Conservation (phyloP, 331 rosid species). For the Rosa hybrid region DNA sequence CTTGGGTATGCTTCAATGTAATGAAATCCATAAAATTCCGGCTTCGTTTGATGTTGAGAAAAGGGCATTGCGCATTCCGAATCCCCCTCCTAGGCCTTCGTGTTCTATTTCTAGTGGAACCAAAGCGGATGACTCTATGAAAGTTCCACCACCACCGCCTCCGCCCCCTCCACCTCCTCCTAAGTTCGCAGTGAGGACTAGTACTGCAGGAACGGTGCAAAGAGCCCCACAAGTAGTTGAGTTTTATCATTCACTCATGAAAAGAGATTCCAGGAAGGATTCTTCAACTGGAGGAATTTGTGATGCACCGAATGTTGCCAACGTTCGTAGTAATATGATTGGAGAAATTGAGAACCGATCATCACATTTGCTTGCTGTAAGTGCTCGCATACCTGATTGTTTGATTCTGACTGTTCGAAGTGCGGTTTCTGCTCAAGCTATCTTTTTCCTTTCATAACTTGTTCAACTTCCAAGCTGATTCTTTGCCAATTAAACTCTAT, state of each 20-base stretch:
- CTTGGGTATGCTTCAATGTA: conserved; percentile 52
- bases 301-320: conserved; percentile 82
- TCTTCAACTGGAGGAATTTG: conserved; percentile 70
- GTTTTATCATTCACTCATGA: conserved; percentile 96
- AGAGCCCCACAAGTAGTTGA: conserved; percentile 98
- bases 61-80: conserved; percentile 83
- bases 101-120: conserved; percentile 51
- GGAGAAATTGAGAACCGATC: conserved; percentile 99
- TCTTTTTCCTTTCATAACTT: background rate
- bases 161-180: conserved; percentile 80
- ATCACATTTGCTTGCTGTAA: conserved; percentile 96
- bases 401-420: conserved; percentile 1
- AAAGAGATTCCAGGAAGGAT: conserved; percentile 93
- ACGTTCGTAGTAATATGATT: conserved; percentile 96
- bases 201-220: conserved; percentile 56
- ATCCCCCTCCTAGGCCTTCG: conserved; percentile 98
- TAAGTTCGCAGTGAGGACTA: conserved; percentile 53
- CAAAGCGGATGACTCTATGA: conserved; percentile 46
- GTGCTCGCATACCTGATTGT: conserved; percentile 27
- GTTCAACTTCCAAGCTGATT: background rate
- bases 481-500: background rate
- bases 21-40: conserved; percentile 58
- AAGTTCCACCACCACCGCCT: conserved; percentile 65
- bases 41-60: conserved; percentile 73
- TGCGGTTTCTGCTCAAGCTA: background rate